phyloP scores from a whole-genome alignment of 371 early-diverging fungal genomes.

The Catenaria anguillulae region DNA sequence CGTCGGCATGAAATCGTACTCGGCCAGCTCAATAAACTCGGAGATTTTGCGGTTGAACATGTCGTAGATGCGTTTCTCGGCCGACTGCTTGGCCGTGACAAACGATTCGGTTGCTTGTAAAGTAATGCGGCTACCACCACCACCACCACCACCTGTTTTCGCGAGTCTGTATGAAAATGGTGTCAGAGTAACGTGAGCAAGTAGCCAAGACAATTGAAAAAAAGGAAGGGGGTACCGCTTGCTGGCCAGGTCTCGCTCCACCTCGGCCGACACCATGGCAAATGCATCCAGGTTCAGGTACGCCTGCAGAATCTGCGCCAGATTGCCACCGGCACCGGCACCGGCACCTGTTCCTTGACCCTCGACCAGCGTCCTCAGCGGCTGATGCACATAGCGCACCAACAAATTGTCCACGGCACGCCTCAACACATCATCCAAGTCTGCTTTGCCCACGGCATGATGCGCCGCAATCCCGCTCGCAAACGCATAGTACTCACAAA shows the following conservation, averaged over 20 bases:
- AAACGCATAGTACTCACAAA: conserved; percentile 67
- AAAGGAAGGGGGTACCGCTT: conserved; percentile 24
- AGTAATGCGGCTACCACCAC: too few relatives aligned
- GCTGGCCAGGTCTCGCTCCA: conserved; percentile 59
- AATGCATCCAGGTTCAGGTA: conserved; percentile 67
- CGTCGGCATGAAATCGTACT: conserved; percentile 45
- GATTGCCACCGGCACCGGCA: conserved; percentile 13
- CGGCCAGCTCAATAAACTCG: conserved; percentile 57
- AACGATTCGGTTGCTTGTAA: conserved; percentile 55
- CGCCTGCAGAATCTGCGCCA: conserved; percentile 66
- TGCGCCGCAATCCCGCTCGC: conserved; percentile 77
- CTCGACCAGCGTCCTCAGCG: conserved; percentile 46
- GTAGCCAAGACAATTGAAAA: background rate
- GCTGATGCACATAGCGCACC: conserved; percentile 53
- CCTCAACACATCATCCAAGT: background rate
- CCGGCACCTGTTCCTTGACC: too few relatives aligned
- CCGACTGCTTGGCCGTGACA: conserved; percentile 45
- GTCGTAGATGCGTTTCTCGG: conserved; percentile 67
- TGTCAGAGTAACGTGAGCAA: background rate
- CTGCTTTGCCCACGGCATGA: conserved; percentile 27
- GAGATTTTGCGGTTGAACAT: conserved; percentile 66
- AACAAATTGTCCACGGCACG: conserved; percentile 63
- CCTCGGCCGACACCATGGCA: conserved; percentile 54
- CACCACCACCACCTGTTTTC: too few relatives aligned
- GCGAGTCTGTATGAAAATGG: too few relatives aligned